Evolutionary conservation across 2,329 filamentous ascomycete genomes (phyloP), one percentile per base, ranked within the genome.

Genomic region (Fusarium caatingaense): DNA sequence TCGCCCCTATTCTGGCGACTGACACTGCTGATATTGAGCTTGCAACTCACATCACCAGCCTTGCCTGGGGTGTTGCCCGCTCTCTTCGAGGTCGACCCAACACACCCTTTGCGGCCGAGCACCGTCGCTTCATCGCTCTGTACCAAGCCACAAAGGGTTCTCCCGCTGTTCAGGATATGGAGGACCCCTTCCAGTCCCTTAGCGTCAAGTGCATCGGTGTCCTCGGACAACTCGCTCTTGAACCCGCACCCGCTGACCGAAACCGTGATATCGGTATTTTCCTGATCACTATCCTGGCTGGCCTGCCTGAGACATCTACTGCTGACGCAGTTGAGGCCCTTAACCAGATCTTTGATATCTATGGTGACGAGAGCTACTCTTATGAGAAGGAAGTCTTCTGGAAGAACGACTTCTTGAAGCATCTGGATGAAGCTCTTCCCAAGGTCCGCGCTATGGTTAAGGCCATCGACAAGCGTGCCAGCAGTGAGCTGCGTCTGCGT

Each of bases 201-300:
- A 85, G 88, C 28, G 88, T 91, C 68, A 91, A 91, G 80, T 91
- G 88, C 73, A 83, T 92, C 68, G 89, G 89, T 56, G 88, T 91
- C 9, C 83, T 92, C 13, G 90, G 89, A 63, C 87, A 88, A 73
- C 82, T 92, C 11, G 89, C 88, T 2, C 80, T 86, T 11, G 79
- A 86, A 55, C 86, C 87, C 6, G 84, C 86, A 4, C 84, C 87
- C 0, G 57, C 85, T 12, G 77, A 80, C 15, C 79, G 86, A 30
- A 92, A 91, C 80, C 85, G 87, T 46, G 87, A 90, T 60, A 86
- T 92, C 57, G 89, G 89, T 49, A 81, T 86, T 18, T 92, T 91
- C 76, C 80, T 92, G 50, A 68, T 91, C 56, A 87, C 84, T 3
- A 77, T 89, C 8, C 78, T 91, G 32, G 80, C 83, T 32, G 78